A percentile compares a stretch with the other conserved stretches of the same genome.
These are phyloP conservation scores for Craterostigma plantagineum DNA, from an alignment of 257 asterid genomes.

Conservation along the genomic window DNA sequence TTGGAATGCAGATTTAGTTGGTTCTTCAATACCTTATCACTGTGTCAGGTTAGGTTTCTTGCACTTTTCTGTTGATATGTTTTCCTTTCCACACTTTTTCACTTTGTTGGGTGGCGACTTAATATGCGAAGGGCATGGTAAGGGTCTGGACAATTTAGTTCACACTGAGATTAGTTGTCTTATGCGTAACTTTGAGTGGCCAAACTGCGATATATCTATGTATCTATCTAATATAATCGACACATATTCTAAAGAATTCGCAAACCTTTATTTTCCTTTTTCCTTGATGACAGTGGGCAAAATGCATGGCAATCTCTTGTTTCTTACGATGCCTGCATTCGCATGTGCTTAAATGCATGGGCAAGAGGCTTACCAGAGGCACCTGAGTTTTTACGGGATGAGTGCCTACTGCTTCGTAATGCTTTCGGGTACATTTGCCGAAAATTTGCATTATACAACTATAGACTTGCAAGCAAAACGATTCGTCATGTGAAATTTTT, in stretches of 20 bases:
- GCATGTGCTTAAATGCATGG: slow-evolving; percentile 88
- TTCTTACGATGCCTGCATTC: slow-evolving; percentile 90
- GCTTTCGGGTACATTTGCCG: slow-evolving; percentile 59
- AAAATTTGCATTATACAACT: no score
- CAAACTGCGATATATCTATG: no score
- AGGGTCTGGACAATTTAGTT: no score
- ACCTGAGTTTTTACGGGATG: slow-evolving; percentile 79
- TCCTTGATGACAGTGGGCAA: slow-evolving; percentile 39
- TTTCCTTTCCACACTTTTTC: no score
- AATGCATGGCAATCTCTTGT: slow-evolving; percentile 82
- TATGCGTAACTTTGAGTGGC: no score
- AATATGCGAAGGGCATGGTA: no score
- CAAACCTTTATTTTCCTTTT: not conserved
- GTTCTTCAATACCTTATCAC: slow-evolving; percentile 35
- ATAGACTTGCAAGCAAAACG: slow-evolving; percentile 2
- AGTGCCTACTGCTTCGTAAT: slow-evolving; percentile 70
- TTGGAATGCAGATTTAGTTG: slow-evolving; percentile 24
- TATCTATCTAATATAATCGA: not conserved
- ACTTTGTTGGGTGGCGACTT: no score
- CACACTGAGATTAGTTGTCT: no score
- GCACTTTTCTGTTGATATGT: no score
- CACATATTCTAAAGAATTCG: not conserved
- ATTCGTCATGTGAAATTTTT: no score
- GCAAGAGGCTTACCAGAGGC: slow-evolving; percentile 88
- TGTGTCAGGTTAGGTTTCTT: slow-evolving; percentile 41